phyloP scores from a whole-genome alignment of 805 yeast species.

The Ogataea corticis region DNA sequence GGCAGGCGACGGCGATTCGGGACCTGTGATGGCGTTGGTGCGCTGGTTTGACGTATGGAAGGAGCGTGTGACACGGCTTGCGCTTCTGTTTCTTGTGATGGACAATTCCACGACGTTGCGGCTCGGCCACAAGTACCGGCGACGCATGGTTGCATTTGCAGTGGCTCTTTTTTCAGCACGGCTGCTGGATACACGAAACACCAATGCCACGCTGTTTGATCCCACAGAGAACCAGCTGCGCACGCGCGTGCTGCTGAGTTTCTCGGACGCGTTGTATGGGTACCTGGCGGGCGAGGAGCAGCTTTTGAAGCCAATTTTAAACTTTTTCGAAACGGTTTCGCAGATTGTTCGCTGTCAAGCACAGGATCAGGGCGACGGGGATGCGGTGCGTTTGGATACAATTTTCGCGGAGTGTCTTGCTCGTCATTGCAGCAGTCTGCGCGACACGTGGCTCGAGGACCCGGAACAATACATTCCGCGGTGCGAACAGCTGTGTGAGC shows the following conservation, averaged over 20 bases:
- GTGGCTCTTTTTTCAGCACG: slow-evolving; percentile 8
- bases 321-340: slow-evolving; percentile 6
- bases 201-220: slow-evolving; percentile 13
- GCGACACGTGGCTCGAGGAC: not conserved
- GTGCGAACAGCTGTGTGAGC: not conserved
- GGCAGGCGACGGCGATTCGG: not conserved
- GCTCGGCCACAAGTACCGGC: not conserved
- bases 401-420: not conserved
- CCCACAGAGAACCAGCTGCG: slow-evolving; percentile 9
- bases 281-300: not conserved
- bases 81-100: slow-evolving; percentile 12
- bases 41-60: slow-evolving; percentile 16
- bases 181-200: slow-evolving; percentile 8
- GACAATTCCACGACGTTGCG: slow-evolving; percentile 20
- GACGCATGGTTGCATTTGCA: slow-evolving; percentile 10
- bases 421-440: not conserved
- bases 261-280: slow-evolving; percentile 9
- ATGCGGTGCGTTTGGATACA: slow-evolving; percentile 1
- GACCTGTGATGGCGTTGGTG: slow-evolving; percentile 7
- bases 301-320: not conserved
- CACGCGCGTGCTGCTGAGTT: slow-evolving; percentile 9
- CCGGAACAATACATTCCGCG: not conserved
- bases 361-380: not conserved
- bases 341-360: slow-evolving; percentile 5
- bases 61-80: slow-evolving; percentile 8